phyloP scores from a whole-genome alignment of 495 filamentous ascomycete genomes.

The Aspergillus haitiensis region DNA sequence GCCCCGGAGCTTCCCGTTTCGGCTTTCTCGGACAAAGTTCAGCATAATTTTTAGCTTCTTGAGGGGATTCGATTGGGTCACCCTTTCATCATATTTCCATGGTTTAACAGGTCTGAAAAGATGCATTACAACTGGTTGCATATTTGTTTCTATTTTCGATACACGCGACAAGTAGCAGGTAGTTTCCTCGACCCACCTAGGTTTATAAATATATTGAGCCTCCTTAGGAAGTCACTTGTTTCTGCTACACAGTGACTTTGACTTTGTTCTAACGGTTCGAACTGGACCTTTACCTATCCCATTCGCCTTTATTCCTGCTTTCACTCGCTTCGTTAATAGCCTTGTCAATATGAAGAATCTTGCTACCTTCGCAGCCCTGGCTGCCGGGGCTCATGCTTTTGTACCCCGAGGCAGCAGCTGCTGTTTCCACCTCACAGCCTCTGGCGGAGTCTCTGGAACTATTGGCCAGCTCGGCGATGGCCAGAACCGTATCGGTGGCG shows the following conservation, averaged over 20 bases:
- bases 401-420: slow-evolving; percentile 43
- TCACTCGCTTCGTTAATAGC: slow-evolving; percentile 18
- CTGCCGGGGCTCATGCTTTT: slow-evolving; percentile 42
- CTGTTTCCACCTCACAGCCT: slow-evolving; percentile 52
- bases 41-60: slow-evolving; percentile 16
- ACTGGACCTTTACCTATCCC: slow-evolving; percentile 13
- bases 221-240: slow-evolving; percentile 47
- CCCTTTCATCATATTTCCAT: slow-evolving; percentile 16
- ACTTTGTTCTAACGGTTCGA: not conserved
- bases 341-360: slow-evolving; percentile 36
- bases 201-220: slow-evolving; percentile 33
- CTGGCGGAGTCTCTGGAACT: slow-evolving; percentile 47
- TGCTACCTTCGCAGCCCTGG: slow-evolving; percentile 38
- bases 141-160: slow-evolving; percentile 22
- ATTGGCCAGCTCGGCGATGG: slow-evolving; percentile 57
- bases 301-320: slow-evolving; percentile 13
- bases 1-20: slow-evolving; percentile 21
- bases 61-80: slow-evolving; percentile 12
- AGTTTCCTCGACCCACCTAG: slow-evolving; percentile 15
- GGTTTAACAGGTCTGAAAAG: slow-evolving; percentile 12
- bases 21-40: slow-evolving; percentile 18
- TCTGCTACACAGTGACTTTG: slow-evolving; percentile 18
- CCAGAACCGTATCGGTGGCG: slow-evolving; percentile 53
- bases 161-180: not conserved
- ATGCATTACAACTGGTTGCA: slow-evolving; percentile 16